Evolutionary conservation across 2,329 filamentous ascomycete species (phyloP).

Genomic region (Fusarium mangiferae): DNA sequence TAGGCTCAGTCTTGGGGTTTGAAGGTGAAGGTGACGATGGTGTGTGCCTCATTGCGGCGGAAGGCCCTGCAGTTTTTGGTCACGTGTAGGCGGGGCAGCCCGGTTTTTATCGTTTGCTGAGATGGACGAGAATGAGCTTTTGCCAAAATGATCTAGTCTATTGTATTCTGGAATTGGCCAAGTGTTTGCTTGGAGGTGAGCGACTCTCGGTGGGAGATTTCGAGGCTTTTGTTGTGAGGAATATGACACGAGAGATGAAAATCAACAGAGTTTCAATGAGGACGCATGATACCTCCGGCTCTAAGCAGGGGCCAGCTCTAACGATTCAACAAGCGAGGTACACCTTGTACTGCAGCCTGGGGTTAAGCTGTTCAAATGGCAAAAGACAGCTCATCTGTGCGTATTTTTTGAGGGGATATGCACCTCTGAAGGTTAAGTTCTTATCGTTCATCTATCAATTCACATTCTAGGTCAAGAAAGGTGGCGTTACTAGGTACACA

Average conservation of each 20-base stretch:
- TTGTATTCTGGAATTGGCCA: conserved; percentile 11
- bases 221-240: background rate
- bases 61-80: conserved; percentile 40
- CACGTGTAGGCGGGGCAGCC: conserved; percentile 51
- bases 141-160: background rate
- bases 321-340: conserved; percentile 2
- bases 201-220: background rate
- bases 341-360: conserved; percentile 1
- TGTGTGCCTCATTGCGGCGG: conserved; percentile 43
- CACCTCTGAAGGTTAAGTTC: background rate
- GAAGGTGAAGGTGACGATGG: conserved; percentile 44
- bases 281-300: background rate
- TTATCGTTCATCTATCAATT: background rate
- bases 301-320: conserved; percentile 15
- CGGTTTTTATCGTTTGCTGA: conserved; percentile 21
- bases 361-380: background rate
- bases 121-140: background rate
- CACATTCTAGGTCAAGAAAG: background rate
- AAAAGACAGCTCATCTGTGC: background rate
- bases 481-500: background rate
- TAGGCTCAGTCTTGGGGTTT: conserved; percentile 44
- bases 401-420: background rate
- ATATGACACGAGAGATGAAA: background rate
- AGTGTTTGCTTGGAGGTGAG: background rate
- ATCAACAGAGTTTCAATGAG: conserved; percentile 3